These are phyloP conservation scores for Akanthomyces lecanii DNA, from an alignment of 2,329 filamentous ascomycete genomes.

Conservation along the genomic window DNA sequence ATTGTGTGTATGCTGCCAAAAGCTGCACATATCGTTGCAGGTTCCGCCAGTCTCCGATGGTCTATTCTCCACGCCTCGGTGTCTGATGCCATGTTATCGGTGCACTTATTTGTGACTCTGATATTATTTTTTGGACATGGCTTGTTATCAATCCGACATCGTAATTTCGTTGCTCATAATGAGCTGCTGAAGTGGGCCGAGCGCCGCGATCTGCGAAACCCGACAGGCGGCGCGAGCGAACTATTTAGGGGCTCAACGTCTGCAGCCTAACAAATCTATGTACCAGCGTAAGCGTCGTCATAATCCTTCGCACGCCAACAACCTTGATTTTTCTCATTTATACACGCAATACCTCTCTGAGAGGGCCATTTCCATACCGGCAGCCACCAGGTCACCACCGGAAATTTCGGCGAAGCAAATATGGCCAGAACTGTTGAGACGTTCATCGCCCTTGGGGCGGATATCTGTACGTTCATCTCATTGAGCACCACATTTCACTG, in stretches of 20 bases:
- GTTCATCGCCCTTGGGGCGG: constrained; percentile 43
- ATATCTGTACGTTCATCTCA: constrained; percentile 37
- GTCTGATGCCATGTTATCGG: too few species aligned
- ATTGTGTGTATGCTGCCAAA: neutral
- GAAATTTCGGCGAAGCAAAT: neutral
- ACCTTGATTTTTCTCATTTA: neutral
- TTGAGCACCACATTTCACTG: neutral
- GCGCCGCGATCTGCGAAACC: neutral
- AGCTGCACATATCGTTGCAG: neutral
- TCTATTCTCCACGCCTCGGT: neutral
- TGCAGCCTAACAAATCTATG: neutral
- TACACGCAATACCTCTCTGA: neutral
- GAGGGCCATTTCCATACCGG: neutral
- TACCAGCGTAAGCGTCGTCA: neutral
- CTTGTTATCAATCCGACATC: neutral
- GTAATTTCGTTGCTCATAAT: neutral
- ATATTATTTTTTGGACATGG: neutral
- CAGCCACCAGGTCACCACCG: neutral
- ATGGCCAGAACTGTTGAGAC: constrained; percentile 29
- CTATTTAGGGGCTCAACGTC: neutral
- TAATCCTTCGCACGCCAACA: neutral
- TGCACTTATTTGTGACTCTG: too few species aligned
- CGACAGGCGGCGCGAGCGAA: neutral
- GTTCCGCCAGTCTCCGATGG: neutral
- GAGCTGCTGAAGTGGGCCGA: neutral